These are phyloP conservation scores for Coemansia sp. DNA, from an alignment of 192 early-diverging fungal species.

Conservation along the genomic window DNA sequence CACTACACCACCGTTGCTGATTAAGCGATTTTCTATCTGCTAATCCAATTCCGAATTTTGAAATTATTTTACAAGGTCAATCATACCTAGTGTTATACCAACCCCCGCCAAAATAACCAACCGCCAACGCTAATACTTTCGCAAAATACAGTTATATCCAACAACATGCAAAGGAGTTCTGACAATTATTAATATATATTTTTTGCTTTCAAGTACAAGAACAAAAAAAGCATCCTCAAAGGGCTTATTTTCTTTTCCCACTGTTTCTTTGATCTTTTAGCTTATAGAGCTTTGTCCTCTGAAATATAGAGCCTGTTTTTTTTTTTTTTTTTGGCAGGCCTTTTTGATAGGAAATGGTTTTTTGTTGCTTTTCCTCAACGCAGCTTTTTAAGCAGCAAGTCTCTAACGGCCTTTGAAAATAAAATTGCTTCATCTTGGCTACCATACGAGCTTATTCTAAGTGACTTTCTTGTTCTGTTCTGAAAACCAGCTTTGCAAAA, in stretches of 20 bases:
- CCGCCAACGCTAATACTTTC: no score
- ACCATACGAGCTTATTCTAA: not conserved
- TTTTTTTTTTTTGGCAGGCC: not conserved
- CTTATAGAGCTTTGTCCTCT: not conserved
- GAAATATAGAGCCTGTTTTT: not conserved
- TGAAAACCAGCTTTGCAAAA: not conserved
- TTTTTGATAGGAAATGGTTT: not conserved
- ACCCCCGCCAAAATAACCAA: no score
- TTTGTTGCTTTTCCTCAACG: not conserved
- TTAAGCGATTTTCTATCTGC: not conserved
- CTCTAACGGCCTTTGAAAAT: not conserved
- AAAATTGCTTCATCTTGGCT: not conserved
- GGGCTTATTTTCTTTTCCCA: not conserved
- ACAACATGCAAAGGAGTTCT: not conserved
- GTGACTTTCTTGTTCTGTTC: not conserved
- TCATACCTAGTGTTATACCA: no score
- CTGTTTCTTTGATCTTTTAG: not conserved
- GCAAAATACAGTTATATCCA: no score
- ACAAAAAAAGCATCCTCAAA: not conserved
- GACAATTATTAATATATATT: not conserved
- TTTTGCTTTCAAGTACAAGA: not conserved
- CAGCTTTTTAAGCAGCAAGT: not conserved
- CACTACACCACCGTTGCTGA: constrained; percentile 54
- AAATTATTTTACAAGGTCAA: no score
- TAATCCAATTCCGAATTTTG: not conserved